phyloP scores from a whole-genome alignment of 441 rosid genomes.

The Mallotus japonicus region DNA sequence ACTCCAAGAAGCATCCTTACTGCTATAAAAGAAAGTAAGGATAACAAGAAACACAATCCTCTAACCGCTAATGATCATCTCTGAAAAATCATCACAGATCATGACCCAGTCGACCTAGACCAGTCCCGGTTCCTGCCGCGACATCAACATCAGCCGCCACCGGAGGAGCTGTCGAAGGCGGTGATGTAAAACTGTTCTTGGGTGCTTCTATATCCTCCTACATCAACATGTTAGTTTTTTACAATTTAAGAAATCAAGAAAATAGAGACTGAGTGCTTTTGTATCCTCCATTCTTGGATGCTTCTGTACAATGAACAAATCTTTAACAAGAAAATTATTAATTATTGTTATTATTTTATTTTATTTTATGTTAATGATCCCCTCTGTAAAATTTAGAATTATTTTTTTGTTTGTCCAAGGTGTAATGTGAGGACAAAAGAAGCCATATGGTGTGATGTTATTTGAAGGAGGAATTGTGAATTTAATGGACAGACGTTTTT shows the following conservation, averaged over 20 bases:
- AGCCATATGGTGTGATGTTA: no score
- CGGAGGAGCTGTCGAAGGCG: slow-evolving; percentile 20
- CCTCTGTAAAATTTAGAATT: no score
- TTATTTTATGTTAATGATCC: no score
- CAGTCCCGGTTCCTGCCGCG: slow-evolving; percentile 17
- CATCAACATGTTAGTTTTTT: not conserved
- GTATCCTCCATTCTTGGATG: no score
- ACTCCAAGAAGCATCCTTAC: no score
- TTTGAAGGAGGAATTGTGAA: no score
- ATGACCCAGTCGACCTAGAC: slow-evolving; percentile 26
- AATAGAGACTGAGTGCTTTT: not conserved
- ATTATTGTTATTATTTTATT: not conserved
- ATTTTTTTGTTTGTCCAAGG: no score
- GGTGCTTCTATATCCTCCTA: not conserved
- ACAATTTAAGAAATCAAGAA: not conserved
- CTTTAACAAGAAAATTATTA: no score
- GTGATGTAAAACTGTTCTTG: not conserved
- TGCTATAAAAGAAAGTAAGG: slow-evolving; percentile 55
- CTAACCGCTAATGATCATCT: slow-evolving; percentile 51
- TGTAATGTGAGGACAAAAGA: no score
- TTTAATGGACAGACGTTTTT: no score
- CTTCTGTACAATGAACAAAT: no score
- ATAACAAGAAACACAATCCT: slow-evolving; percentile 53
- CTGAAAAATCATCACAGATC: slow-evolving; percentile 38
- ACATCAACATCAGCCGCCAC: slow-evolving; percentile 28